Evolutionary conservation across 805 yeast genomes (phyloP).

Genomic region (Candida patagonica): DNA sequence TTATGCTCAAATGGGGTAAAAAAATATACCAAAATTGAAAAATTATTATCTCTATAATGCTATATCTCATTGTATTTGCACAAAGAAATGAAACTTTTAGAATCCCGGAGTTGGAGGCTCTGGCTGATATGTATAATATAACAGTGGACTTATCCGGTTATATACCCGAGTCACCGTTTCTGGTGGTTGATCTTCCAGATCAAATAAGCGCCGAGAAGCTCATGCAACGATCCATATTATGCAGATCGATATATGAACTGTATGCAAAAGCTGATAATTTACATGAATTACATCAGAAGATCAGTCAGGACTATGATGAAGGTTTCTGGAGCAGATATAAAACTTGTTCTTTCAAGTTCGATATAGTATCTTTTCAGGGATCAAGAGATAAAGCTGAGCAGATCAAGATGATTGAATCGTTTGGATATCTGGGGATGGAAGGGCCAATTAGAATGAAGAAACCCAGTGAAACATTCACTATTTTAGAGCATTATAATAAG

Average conservation of each 20-base stretch:
- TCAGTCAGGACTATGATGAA: constrained; percentile 28
- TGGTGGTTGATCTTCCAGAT: constrained; percentile 53
- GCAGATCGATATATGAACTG: constrained; percentile 70
- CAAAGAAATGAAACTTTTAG: constrained; percentile 77
- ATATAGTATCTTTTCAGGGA: constrained; percentile 69
- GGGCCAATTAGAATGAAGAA: constrained; percentile 74
- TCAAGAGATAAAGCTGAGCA: constrained; percentile 43
- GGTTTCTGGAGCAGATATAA: constrained; percentile 30
- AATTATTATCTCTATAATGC: too few species aligned
- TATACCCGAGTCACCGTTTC: constrained; percentile 52
- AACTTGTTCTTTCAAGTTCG: constrained; percentile 63
- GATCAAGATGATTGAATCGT: constrained; percentile 58
- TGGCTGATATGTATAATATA: constrained; percentile 58
- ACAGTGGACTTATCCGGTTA: constrained; percentile 46
- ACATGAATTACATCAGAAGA: constrained; percentile 48
- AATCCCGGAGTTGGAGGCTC: constrained; percentile 70
- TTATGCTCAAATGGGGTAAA: too few species aligned
- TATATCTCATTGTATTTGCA: constrained; percentile 73
- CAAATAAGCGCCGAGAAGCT: constrained; percentile 60
- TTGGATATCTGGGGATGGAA: constrained; percentile 56
- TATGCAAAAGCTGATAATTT: constrained; percentile 65
- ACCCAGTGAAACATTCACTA: constrained; percentile 60
- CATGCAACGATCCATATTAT: constrained; percentile 57
- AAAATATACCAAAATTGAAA: too few species aligned
- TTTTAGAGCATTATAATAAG: constrained; percentile 61